A percentile compares a stretch with the other conserved stretches of the same genome.
Evolutionary conservation across 2,329 filamentous ascomycete genomes (phyloP).

Genomic region (Xylaria sp.): DNA sequence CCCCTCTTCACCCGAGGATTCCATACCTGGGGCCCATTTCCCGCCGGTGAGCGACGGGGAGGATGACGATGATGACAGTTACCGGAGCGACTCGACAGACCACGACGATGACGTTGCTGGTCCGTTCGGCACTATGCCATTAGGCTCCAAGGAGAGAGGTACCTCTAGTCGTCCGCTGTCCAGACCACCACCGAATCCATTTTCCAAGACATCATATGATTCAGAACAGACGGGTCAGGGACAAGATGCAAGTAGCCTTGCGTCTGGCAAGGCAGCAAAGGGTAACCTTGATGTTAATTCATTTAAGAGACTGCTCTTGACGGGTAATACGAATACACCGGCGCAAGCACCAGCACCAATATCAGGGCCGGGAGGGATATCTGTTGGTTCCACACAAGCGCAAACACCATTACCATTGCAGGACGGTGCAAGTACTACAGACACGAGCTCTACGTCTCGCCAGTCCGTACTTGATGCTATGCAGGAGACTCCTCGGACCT

Average conservation of each 20-base stretch:
- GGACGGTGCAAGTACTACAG: constrained; percentile 56
- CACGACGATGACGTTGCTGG: constrained; percentile 29
- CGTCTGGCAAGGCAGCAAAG: constrained; percentile 37
- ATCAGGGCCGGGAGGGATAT: constrained; percentile 26
- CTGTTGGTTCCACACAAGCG: constrained; percentile 26
- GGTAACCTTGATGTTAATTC: constrained; percentile 73
- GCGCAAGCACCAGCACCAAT: constrained; percentile 32
- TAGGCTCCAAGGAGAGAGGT: constrained; percentile 16
- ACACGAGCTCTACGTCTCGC: constrained; percentile 61
- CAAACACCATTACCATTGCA: constrained; percentile 28
- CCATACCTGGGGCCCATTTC: constrained; percentile 37
- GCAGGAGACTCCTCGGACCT: constrained; percentile 59
- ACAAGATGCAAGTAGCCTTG: constrained; percentile 38
- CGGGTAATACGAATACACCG: constrained; percentile 59
- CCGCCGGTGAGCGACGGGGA: constrained; percentile 24
- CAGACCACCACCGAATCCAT: constrained; percentile 53
- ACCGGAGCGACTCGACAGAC: constrained; percentile 31
- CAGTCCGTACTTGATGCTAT: constrained; percentile 58
- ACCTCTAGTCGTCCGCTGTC: constrained; percentile 25
- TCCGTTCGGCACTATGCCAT: constrained; percentile 28
- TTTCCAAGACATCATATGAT: constrained; percentile 58
- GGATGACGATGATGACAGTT: constrained; percentile 22
- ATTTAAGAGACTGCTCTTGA: constrained; percentile 76
- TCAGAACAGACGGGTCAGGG: constrained; percentile 44
- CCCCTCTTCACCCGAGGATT: constrained; percentile 60